A percentile compares a stretch with the other conserved stretches of the same genome.
Conservation (phyloP, 1,284 basidiomycete species). For the Cronartium quercuum region DNA sequence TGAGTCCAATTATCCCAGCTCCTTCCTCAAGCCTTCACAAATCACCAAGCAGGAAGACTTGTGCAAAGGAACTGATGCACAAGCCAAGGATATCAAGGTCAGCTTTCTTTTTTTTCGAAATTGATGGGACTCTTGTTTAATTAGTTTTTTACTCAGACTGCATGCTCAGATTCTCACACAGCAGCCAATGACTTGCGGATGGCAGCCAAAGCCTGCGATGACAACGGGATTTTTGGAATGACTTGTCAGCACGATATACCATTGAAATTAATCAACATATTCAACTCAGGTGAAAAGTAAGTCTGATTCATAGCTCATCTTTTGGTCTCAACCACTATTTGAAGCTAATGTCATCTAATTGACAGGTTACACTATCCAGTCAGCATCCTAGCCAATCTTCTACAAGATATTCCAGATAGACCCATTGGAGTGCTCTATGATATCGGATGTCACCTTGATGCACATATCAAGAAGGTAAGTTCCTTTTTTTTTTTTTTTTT, state of each 20-base stretch:
- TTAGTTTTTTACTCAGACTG: not conserved
- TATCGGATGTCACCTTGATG: too few species aligned
- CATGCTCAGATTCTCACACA: not conserved
- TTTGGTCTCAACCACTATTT: not conserved
- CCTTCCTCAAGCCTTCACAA: not conserved
- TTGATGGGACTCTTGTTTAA: not conserved
- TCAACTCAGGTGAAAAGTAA: not conserved
- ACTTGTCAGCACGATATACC: too few species aligned
- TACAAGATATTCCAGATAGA: too few species aligned
- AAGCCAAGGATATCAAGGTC: not conserved
- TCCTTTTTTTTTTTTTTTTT: too few species aligned
- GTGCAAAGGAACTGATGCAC: not conserved
- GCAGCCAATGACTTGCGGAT: not conserved
- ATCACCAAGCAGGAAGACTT: not conserved
- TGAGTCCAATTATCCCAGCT: not conserved
- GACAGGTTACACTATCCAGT: too few species aligned
- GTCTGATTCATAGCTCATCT: not conserved
- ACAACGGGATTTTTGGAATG: not conserved
- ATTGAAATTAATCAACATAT: not conserved
- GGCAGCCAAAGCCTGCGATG: not conserved
- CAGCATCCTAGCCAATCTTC: too few species aligned
- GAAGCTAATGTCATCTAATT: too few species aligned
- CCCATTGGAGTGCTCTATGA: too few species aligned
- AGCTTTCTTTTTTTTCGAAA: not conserved
- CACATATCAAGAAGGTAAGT: too few species aligned